phyloP scores from a whole-genome alignment of 257 asterid genomes.

The Nicotiana sylvestris region DNA sequence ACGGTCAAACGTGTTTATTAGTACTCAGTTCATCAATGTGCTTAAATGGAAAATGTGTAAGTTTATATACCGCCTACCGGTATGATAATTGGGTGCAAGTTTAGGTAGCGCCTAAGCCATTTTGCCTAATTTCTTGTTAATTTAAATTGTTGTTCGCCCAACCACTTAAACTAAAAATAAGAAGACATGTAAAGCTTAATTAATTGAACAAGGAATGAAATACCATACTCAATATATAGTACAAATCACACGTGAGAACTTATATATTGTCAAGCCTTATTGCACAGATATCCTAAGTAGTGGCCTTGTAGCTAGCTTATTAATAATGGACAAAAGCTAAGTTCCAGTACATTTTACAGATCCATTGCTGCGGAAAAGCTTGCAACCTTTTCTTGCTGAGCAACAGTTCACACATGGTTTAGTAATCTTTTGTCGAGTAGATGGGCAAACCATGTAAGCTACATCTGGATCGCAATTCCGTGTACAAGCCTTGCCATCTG shows the following conservation, averaged over 20 bases:
- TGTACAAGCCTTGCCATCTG: not conserved
- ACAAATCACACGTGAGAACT: not conserved
- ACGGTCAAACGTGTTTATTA: too few relatives aligned
- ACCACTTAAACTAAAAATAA: too few relatives aligned
- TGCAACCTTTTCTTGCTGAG: slow-evolving; percentile 5
- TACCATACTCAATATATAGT: not conserved
- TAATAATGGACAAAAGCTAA: not conserved
- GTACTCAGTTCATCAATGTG: too few relatives aligned
- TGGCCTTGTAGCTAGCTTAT: not conserved
- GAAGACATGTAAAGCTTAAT: too few relatives aligned
- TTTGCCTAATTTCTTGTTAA: too few relatives aligned
- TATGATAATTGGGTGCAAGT: too few relatives aligned
- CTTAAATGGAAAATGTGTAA: too few relatives aligned
- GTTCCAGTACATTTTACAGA: not conserved
- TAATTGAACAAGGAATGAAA: too few relatives aligned
- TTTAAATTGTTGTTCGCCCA: too few relatives aligned
- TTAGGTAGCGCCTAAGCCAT: too few relatives aligned
- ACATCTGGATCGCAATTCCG: not conserved
- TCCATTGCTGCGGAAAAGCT: slow-evolving; percentile 4
- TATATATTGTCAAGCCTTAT: not conserved
- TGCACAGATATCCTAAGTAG: not conserved
- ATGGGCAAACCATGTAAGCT: slow-evolving; percentile 12
- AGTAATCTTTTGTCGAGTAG: not conserved
- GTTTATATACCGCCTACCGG: too few relatives aligned
- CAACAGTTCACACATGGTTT: slow-evolving; percentile 7